Percentiles rank a stretch among this genome's conserved stretches.
Evolutionary conservation across 1,284 basidiomycete genomes (phyloP).

Genomic region (Marasmius fiardii): DNA sequence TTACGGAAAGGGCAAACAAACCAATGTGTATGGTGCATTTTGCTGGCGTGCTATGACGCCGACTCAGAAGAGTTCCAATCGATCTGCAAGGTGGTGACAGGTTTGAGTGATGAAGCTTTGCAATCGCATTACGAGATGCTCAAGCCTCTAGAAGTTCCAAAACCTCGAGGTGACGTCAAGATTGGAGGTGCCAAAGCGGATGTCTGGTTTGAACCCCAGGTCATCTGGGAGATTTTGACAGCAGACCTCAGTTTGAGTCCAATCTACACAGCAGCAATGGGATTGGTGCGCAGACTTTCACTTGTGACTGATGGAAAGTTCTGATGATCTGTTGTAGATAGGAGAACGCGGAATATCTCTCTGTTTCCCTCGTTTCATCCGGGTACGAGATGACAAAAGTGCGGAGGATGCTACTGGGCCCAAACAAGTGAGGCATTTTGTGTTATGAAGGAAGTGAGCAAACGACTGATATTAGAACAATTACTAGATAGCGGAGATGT

Average conservation of each 20-base stretch:
- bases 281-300: constrained; percentile 60
- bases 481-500: constrained; percentile 90
- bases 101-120: constrained; percentile 91
- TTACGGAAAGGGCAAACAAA: constrained; percentile 97
- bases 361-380: constrained; percentile 93
- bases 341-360: constrained; percentile 91
- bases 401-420: constrained; percentile 90
- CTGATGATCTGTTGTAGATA: constrained; percentile 43
- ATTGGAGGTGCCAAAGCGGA: constrained; percentile 91
- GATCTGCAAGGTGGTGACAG: constrained; percentile 98
- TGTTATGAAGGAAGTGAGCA: neutral
- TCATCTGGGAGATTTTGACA: constrained; percentile 98
- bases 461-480: constrained; percentile 18
- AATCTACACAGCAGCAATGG: constrained; percentile 96
- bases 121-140: constrained; percentile 83
- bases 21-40: constrained; percentile 95
- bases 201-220: constrained; percentile 91
- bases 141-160: constrained; percentile 71
- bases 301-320: constrained; percentile 5
- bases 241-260: constrained; percentile 97
- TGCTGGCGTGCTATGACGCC: constrained; percentile 91
- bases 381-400: constrained; percentile 89
- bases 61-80: constrained; percentile 93
- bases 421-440: constrained; percentile 65
- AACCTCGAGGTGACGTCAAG: constrained; percentile 76